These are phyloP conservation scores for Alternaria triticimaculans DNA, from an alignment of 2,329 filamentous ascomycete species.

Conservation along the genomic window DNA sequence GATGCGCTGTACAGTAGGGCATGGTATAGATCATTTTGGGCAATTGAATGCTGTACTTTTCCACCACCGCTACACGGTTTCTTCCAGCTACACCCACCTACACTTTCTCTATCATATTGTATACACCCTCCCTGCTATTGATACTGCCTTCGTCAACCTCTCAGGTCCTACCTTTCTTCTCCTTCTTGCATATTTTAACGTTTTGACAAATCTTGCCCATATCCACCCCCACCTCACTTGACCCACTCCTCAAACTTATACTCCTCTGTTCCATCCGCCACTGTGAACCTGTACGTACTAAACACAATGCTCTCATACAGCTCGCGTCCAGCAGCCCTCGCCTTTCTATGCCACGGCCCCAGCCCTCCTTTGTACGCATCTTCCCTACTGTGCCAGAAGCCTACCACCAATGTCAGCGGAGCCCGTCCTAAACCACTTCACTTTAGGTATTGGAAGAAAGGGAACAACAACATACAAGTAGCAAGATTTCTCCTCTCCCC, in stretches of 20 bases:
- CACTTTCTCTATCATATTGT: not conserved
- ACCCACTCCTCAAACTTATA: conserved; percentile 59
- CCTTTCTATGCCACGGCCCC: conserved; percentile 64
- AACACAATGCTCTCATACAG: conserved; percentile 55
- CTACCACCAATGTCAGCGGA: conserved; percentile 50
- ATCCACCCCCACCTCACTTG: conserved; percentile 2
- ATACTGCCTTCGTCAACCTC: not conserved
- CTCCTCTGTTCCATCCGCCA: conserved; percentile 67
- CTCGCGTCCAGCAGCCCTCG: conserved; percentile 56
- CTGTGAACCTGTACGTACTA: conserved; percentile 58
- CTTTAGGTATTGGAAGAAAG: not conserved
- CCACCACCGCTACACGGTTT: not conserved
- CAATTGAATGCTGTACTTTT: conserved; percentile 39
- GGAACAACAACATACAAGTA: conserved; percentile 60
- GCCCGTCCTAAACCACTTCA: not conserved
- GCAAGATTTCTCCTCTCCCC: conserved; percentile 76
- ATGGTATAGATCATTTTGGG: conserved; percentile 37
- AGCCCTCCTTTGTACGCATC: conserved; percentile 66
- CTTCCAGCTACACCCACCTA: not conserved
- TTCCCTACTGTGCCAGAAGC: conserved; percentile 68
- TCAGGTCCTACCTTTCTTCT: not conserved
- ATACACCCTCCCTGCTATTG: not conserved
- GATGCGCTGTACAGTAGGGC: conserved; percentile 47
- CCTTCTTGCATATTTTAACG: not conserved
- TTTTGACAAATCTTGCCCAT: not conserved